A percentile compares a stretch with the other conserved stretches of the same genome.
Evolutionary conservation across 1,284 basidiomycete species (phyloP).

Genomic region (Cryptococcus hybrid): DNA sequence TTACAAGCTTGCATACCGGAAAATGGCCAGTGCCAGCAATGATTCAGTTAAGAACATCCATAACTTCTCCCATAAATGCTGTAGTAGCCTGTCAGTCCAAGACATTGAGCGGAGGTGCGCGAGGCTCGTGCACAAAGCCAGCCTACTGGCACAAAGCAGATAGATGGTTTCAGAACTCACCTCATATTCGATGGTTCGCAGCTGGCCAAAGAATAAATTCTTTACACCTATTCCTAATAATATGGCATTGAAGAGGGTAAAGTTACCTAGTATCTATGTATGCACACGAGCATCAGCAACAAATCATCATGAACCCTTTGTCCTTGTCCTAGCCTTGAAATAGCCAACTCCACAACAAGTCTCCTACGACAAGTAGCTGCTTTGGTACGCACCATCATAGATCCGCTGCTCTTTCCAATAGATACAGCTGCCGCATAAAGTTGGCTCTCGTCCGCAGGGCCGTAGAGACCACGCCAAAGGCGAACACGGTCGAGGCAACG

Average conservation of each 20-base stretch:
- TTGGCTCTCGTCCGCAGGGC: constrained; percentile 83
- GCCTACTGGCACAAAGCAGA: neutral
- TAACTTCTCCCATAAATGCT: constrained; percentile 90
- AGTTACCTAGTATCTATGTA: constrained; percentile 89
- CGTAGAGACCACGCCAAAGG: constrained; percentile 68
- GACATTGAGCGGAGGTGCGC: too few species aligned
- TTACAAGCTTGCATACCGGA: constrained; percentile 54
- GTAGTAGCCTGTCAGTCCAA: constrained; percentile 1
- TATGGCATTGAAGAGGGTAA: constrained; percentile 74
- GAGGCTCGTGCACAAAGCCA: neutral
- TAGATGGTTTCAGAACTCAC: constrained; percentile 52
- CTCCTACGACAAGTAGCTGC: neutral
- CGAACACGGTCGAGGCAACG: constrained; percentile 65
- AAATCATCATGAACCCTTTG: neutral
- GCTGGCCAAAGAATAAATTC: constrained; percentile 84
- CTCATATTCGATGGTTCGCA: constrained; percentile 89
- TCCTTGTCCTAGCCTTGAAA: too few species aligned
- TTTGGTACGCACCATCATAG: constrained; percentile 68
- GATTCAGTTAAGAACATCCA: constrained; percentile 99
- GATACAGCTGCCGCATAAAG: constrained; percentile 89
- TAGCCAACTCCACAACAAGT: neutral
- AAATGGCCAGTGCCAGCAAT: constrained; percentile 92
- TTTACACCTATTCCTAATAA: constrained; percentile 75
- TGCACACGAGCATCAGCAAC: neutral
- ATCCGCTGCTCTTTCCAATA: constrained; percentile 86